Percentiles rank a stretch among this genome's conserved stretches.
These are phyloP conservation scores for Coemansia sp. DNA, from an alignment of 192 early-diverging fungal species.

Conservation along the genomic window DNA sequence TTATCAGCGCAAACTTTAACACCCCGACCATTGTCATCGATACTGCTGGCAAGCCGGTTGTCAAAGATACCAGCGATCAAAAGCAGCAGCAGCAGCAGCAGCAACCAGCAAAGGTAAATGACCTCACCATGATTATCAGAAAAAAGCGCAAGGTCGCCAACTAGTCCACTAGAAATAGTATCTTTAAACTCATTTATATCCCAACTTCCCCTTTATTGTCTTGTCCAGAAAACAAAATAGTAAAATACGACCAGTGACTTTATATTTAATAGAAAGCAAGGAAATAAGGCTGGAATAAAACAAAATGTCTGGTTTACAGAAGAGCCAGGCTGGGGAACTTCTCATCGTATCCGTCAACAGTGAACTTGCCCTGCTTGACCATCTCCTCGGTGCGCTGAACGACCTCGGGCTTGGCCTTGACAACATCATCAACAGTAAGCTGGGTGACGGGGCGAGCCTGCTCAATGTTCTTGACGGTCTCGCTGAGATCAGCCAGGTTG, in stretches of 20 bases:
- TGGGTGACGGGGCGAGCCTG: conserved; percentile 89
- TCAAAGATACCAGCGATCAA: neutral
- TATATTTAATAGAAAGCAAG: neutral
- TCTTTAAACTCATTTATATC: too few relatives aligned
- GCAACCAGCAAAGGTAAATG: conserved; percentile 23
- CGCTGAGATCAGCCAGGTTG: conserved; percentile 85
- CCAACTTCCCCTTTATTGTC: too few relatives aligned
- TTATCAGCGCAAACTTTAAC: conserved; percentile 12
- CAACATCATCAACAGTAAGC: conserved; percentile 91
- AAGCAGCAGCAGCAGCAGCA: neutral
- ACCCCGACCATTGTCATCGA: conserved; percentile 7
- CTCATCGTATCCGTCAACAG: conserved; percentile 93
- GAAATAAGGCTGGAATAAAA: conserved; percentile 2
- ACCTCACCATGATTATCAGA: conserved; percentile 35
- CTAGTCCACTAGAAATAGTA: neutral
- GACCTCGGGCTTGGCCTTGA: conserved; percentile 90
- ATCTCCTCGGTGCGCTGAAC: conserved; percentile 86
- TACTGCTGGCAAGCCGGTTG: conserved; percentile 17
- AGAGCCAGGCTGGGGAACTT: conserved; percentile 79
- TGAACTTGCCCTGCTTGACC: conserved; percentile 90
- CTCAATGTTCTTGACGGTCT: conserved; percentile 92
- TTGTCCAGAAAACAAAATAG: too few relatives aligned
- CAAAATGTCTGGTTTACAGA: conserved; percentile 54
- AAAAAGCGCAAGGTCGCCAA: conserved; percentile 40
- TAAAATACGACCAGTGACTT: neutral